Base-by-base conservation (phyloP, 1,284 basidiomycete genomes). In the Apiotrichum montevideense region DNA sequence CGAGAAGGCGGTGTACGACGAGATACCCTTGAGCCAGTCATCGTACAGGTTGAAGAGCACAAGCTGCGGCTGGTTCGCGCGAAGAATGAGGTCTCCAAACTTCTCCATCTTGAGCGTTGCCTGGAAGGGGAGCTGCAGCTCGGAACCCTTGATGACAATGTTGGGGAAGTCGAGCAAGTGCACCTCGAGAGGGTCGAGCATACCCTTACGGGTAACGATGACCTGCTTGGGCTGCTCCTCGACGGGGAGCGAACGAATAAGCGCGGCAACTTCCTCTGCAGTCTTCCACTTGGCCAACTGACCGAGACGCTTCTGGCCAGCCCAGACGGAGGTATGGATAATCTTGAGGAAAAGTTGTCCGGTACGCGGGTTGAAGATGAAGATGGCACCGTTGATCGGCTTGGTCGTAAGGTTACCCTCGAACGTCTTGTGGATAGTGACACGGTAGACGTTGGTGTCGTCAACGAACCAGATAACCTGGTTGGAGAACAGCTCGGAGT, bases 381-480 rank as follows among this genome's bases (percentile, higher is more conserved):
- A 98, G 79, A 98, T 98, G 21, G 94, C 95, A 60, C 95, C 95
- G 75, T 98, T 98, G 81, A 99, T 98, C 2, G 96, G 96, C 78
- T 99, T 99, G 35, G 96, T 99, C 15, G 96, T 98, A 84, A 98
- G 84, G 78, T 98, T 99, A 73, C 94, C 96, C 80, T 98, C 96
- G 76, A 99, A 98, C 7, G 95, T 98, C 81, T 98, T 97, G 82
- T 98, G 96, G 71, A 99, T 98, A 7, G 95, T 98, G 56, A 99
- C 96, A 66, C 96, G 92, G 79, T 99, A 98, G 33, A 98, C 96
- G 68, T 98, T 98, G 46, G 96, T 98, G 74, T 99, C 96, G 72
- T 99, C 96, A 63, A 98, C 94, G 73, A 98, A 98, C 96, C 95
- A 99, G 65, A 98, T 98, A 75, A 98, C 95, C 77, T 98, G 95